Evolutionary conservation across 2,329 filamentous ascomycete genomes (phyloP).

Genomic region (Periconia macrospinosa): DNA sequence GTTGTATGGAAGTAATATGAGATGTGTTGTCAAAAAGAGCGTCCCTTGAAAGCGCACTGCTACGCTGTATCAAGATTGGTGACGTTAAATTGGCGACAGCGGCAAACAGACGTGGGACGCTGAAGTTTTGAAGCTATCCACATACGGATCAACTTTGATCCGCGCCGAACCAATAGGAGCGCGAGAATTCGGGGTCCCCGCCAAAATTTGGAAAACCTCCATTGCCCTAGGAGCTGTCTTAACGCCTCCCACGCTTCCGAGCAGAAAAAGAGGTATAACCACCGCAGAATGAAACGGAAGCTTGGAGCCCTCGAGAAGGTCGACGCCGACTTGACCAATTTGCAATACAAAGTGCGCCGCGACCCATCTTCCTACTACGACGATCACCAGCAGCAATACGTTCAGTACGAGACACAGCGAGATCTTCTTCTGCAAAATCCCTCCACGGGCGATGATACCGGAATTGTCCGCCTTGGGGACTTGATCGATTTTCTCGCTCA

Average conservation of each 20-base stretch:
- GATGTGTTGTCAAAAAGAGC: too few relatives aligned
- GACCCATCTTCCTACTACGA: conserved; percentile 90
- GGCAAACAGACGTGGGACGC: neutral
- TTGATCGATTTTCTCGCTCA: conserved; percentile 93
- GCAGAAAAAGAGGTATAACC: too few relatives aligned
- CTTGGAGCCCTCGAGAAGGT: conserved; percentile 92
- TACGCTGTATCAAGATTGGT: conserved; percentile 2
- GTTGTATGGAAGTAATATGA: conserved; percentile 1
- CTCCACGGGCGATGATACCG: conserved; percentile 72
- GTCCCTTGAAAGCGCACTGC: neutral
- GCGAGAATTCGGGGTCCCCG: neutral
- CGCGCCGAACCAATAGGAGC: conserved; percentile 5
- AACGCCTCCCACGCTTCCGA: neutral
- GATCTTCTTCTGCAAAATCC: conserved; percentile 90
- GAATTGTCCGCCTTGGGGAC: conserved; percentile 82
- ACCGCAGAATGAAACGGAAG: conserved; percentile 68
- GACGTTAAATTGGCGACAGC: conserved; percentile 5
- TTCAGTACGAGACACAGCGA: conserved; percentile 86
- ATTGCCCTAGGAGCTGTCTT: neutral
- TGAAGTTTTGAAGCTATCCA: conserved; percentile 10
- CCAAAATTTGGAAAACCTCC: conserved; percentile 4
- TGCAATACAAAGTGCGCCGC: conserved; percentile 88
- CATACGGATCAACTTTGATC: conserved; percentile 1
- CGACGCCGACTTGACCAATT: conserved; percentile 72
- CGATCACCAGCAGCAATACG: conserved; percentile 85